Evolutionary conservation across 805 yeast genomes (phyloP), one percentile per base, ranked within the genome.

Genomic region (Barnettozyma pratensis): DNA sequence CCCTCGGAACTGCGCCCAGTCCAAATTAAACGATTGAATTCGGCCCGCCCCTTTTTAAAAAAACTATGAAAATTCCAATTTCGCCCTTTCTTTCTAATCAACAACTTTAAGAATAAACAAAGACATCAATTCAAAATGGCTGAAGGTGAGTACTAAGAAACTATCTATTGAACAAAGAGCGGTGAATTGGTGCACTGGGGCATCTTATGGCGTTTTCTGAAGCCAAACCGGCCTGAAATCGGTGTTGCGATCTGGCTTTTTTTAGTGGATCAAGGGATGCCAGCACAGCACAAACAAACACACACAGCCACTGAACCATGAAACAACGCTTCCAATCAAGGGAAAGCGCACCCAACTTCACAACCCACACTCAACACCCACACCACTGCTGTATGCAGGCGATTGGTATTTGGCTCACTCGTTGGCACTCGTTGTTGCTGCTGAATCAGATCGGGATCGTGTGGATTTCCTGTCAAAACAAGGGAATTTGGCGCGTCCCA

Each of bases 41-140:
- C 14, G 11, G 29, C 30, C n/a, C 39, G 42, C 43, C 50, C 50
- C 44, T 44, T 44, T 47, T 47, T 25, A 30, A 25, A 42, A 47
- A 47, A 47, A 47, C n/a, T 35, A 30, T 7, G 44, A 47, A 42
- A 42, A 41, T 32, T 32, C 36, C 37, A 35, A 19, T 34, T 47
- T 35, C 42, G 35, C 39, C 49, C 47, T 47, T 39, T 36, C 39
- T 40, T 39, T 35, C 36, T 14, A 29, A 43, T 25, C 44, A n/a
- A 40, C 45, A 28, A 31, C 34, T 31, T 35, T 25, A 29, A 37
- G 19, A 36, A 34, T 37, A 43, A 44, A 44, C 40, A 44, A 44
- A 29, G 29, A 41, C 36, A 44, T 41, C 36, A 37, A 41, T 47
- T 43, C 47, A 51, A 37, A 48, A 51, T 51, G 54, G 49, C 54